Evolutionary conservation across 768 basidiomycete genomes (phyloP).

Genomic region (Phaffia tasmanica): DNA sequence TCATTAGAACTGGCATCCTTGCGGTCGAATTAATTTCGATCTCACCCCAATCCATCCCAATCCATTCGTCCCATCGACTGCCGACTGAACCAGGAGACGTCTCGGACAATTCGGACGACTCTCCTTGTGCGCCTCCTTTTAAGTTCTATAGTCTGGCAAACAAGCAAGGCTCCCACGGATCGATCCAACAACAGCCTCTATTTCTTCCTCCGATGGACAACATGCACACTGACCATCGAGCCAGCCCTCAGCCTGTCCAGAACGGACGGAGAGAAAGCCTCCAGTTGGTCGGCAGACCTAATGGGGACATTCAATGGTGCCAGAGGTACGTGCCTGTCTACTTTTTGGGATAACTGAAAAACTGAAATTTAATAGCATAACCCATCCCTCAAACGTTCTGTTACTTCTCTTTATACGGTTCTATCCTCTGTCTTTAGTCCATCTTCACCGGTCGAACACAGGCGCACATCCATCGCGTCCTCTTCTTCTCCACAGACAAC

Average conservation of each 20-base stretch:
- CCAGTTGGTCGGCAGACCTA: slow-evolving; percentile 2
- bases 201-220: no score
- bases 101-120: not conserved
- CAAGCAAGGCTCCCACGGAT: not conserved
- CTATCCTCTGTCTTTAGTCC: not conserved
- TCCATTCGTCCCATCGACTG: not conserved
- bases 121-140: slow-evolving; percentile 5
- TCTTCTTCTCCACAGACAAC: slow-evolving; percentile 16
- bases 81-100: slow-evolving; percentile 1
- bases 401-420: not conserved
- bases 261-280: not conserved
- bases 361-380: no score
- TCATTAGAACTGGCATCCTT: slow-evolving; percentile 4
- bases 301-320: not conserved
- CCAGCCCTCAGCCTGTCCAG: no score
- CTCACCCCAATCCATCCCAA: not conserved
- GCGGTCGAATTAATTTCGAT: not conserved
- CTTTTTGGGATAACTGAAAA: not conserved
- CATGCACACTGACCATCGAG: no score
- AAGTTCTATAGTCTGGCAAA: slow-evolving; percentile 18
- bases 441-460: not conserved
- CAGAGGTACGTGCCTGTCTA: not conserved
- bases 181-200: no score
- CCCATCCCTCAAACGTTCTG: not conserved
- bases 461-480: slow-evolving; percentile 18